Evolutionary conservation across 2,329 filamentous ascomycete species (phyloP).

Genomic region (Trichophyton rubrum): DNA sequence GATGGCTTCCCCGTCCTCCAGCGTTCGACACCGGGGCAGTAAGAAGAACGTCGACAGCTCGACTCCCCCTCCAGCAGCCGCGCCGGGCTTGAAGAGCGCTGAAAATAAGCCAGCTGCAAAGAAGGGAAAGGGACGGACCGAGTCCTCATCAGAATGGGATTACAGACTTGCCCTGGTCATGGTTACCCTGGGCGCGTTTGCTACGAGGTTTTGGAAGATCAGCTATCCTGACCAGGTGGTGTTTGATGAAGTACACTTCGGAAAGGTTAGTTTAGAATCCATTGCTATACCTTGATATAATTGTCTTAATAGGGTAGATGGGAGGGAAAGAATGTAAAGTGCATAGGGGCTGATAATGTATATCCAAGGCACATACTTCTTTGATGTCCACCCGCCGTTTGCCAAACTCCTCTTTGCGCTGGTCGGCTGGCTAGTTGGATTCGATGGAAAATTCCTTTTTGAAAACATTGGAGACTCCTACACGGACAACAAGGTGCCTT

Average conservation of each 20-base stretch:
- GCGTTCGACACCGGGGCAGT: conserved; percentile 32
- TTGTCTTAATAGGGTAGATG: background rate
- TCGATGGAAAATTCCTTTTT: conserved; percentile 93
- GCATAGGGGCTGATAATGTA: no score
- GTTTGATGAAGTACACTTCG: conserved; percentile 98
- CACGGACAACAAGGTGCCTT: conserved; percentile 91
- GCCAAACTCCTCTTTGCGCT: conserved; percentile 96
- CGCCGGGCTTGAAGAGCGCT: background rate
- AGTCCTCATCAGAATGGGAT: conserved; percentile 47
- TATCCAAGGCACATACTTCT: conserved; percentile 95
- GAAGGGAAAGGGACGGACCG: conserved; percentile 6
- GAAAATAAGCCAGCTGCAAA: conserved; percentile 7
- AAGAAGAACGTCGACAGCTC: conserved; percentile 24
- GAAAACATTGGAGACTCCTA: conserved; percentile 99
- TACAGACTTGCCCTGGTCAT: conserved; percentile 67
- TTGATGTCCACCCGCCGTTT: conserved; percentile 97
- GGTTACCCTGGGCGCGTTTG: conserved; percentile 72
- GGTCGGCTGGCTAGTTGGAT: conserved; percentile 94
- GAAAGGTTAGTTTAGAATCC: conserved; percentile 57
- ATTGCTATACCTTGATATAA: background rate
- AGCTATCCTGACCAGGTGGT: conserved; percentile 92
- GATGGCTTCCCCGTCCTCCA: conserved; percentile 16
- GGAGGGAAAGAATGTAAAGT: no score
- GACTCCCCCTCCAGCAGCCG: conserved; percentile 13
- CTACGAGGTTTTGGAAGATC: conserved; percentile 93